Evolutionary conservation across 2,329 filamentous ascomycete species (phyloP).

Genomic region (Verticillium isaacii): DNA sequence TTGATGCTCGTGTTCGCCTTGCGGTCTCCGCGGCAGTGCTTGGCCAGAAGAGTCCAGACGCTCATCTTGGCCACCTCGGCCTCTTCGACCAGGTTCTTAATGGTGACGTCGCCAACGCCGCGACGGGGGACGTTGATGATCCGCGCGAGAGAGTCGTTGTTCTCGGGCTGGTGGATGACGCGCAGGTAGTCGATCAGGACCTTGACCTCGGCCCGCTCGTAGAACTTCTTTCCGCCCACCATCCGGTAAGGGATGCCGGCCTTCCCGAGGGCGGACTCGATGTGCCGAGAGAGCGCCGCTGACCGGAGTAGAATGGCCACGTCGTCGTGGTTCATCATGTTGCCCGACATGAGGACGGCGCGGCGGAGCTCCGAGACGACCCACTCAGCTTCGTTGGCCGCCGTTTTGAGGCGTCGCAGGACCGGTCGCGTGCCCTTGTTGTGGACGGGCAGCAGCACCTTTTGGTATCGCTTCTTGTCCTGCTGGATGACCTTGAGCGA

Average conservation of each 20-base stretch:
- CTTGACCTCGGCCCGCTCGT: conserved; percentile 86
- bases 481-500: conserved; percentile 88
- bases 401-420: conserved; percentile 66
- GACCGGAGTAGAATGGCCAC: conserved; percentile 86
- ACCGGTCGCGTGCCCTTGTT: conserved; percentile 75
- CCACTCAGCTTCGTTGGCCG: conserved; percentile 77
- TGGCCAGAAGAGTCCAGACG: conserved; percentile 68
- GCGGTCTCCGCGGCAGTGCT: conserved; percentile 47
- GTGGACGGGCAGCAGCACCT: conserved; percentile 76
- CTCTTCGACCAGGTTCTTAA: conserved; percentile 70
- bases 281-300: conserved; percentile 74
- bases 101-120: conserved; percentile 73
- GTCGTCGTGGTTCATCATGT: conserved; percentile 69
- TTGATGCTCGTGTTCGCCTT: conserved; percentile 44
- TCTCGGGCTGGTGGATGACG: conserved; percentile 76
- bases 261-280: conserved; percentile 77
- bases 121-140: conserved; percentile 82
- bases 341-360: conserved; percentile 64
- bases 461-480: conserved; percentile 74
- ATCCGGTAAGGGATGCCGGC: conserved; percentile 84
- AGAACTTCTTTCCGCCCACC: conserved; percentile 87
- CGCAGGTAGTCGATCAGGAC: conserved; percentile 82
- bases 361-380: conserved; percentile 80
- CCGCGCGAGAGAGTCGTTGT: conserved; percentile 79
- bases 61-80: conserved; percentile 65